A percentile compares a stretch with the other conserved stretches of the same genome.
Evolutionary conservation across 2,329 filamentous ascomycete genomes (phyloP).

Genomic region (Aspergillus sp.): DNA sequence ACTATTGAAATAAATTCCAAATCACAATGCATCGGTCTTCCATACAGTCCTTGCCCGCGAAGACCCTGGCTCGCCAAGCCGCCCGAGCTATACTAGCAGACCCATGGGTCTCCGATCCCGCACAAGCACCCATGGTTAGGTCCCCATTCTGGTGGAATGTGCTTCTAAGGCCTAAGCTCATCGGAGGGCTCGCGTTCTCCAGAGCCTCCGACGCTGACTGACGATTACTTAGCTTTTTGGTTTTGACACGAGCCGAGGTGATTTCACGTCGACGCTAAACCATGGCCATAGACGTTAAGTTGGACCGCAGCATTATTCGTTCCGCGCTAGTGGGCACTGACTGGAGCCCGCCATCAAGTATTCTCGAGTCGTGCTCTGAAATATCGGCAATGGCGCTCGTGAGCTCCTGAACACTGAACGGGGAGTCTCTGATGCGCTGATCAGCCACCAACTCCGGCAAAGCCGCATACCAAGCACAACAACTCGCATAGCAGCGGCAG

Average conservation of each 20-base stretch:
- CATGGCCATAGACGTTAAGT: too few species aligned
- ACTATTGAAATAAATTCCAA: background rate
- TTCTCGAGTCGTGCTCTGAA: too few species aligned
- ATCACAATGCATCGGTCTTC: background rate
- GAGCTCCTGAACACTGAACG: background rate
- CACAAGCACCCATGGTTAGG: constrained; percentile 15
- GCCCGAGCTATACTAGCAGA: constrained; percentile 35
- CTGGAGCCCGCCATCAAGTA: too few species aligned
- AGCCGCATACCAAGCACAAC: background rate
- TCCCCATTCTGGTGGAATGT: background rate
- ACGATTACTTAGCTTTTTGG: background rate
- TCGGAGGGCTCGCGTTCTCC: background rate
- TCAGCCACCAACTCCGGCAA: background rate
- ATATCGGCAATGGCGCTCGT: too few species aligned
- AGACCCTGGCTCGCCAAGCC: constrained; percentile 31
- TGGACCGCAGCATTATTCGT: too few species aligned
- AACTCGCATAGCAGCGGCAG: background rate
- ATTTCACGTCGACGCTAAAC: background rate
- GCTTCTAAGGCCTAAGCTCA: background rate
- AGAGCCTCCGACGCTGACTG: background rate
- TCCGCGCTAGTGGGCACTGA: too few species aligned
- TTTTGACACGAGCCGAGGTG: background rate
- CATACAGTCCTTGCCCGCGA: background rate
- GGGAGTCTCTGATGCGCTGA: background rate
- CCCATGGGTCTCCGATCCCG: constrained; percentile 26